Percentiles rank a stretch among this genome's conserved stretches.
Evolutionary conservation across 306 rosid species (phyloP).

Genomic region (Crotalaria pallida): DNA sequence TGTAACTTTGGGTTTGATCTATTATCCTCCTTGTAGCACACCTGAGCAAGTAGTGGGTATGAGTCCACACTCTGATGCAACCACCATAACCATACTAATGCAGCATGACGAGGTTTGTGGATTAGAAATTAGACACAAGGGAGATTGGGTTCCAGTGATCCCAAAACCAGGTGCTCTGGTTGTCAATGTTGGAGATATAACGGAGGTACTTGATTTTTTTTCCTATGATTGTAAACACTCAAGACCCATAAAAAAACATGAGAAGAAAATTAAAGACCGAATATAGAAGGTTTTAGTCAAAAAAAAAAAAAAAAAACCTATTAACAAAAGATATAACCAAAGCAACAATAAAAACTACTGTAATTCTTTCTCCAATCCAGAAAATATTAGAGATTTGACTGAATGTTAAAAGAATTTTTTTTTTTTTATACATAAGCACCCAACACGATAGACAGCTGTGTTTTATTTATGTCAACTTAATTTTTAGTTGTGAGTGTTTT

Average conservation of each 20-base stretch:
- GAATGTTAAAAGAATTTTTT: too few species aligned
- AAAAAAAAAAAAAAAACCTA: too few species aligned
- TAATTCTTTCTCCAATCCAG: too few species aligned
- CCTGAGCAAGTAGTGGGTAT: slow-evolving; percentile 44
- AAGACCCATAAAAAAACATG: too few species aligned
- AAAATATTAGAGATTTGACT: too few species aligned
- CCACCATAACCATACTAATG: slow-evolving; percentile 42
- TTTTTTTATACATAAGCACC: too few species aligned
- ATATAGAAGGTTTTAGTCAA: background rate
- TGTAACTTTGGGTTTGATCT: slow-evolving; percentile 24
- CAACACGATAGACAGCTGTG: too few species aligned
- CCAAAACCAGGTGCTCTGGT: slow-evolving; percentile 29
- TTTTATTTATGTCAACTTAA: too few species aligned
- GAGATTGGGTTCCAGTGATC: slow-evolving; percentile 33
- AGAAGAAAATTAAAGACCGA: too few species aligned
- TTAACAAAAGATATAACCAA: too few species aligned
- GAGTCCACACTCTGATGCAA: slow-evolving; percentile 42
- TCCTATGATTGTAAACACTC: background rate
- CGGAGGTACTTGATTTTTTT: background rate
- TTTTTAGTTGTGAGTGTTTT: too few species aligned
- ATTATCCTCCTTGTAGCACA: slow-evolving; percentile 38
- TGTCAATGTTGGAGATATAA: slow-evolving; percentile 40
- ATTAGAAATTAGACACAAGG: slow-evolving; percentile 36
- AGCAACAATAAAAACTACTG: too few species aligned
- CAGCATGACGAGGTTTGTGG: slow-evolving; percentile 34